Base-by-base conservation (phyloP, 768 basidiomycete species). In the Termitomyces sp. region DNA sequence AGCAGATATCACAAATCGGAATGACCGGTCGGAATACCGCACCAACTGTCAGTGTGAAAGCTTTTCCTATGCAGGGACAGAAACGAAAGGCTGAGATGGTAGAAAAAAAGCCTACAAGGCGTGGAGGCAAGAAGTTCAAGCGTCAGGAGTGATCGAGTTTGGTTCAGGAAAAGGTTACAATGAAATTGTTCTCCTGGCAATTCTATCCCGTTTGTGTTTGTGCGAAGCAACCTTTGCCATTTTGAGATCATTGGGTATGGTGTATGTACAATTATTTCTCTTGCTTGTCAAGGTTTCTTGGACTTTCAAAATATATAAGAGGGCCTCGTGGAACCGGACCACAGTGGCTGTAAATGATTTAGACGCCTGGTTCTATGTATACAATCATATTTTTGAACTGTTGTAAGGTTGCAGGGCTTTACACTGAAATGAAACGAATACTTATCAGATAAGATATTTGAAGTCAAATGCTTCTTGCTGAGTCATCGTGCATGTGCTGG, bases 1-100 rank as follows among this genome's bases (percentile, higher is more conserved):
- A 79, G 22, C 91, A 94, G 68, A 84, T 94, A 4, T 70, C 79
- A 36, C 77, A 76, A 50, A 67, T 83, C 45, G 62, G 56, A 22
- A 38, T 40, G 28, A 20, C 51, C 4, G 72, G 67, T 18, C 80
- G 78, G 35, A 83, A 80, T 56, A 44, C 44, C 13, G 82, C 86
- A 33, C 88, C 87, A 0, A 82, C 94, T 14, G 81, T 96, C 45
- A 94, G 88, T 64, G 80, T 97, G 22, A 92, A 89, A 69, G 72
- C 75, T 6, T 71, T 69, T 4, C 45, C 44, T 20, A 24, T 64
- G 6, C 61, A 63, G 1, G 78, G 77, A 3, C 76, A 81, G 63
- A 89, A 91, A 66, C 76, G 87, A 64, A 91, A 90, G 72, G 71
- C 72, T 16, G 78, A 73, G 24, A 72, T 68, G 14, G 64, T 61